Evolutionary conservation across 768 basidiomycete species (phyloP), one percentile per base, ranked within the genome.

Genomic region (Amanita brunnescens): DNA sequence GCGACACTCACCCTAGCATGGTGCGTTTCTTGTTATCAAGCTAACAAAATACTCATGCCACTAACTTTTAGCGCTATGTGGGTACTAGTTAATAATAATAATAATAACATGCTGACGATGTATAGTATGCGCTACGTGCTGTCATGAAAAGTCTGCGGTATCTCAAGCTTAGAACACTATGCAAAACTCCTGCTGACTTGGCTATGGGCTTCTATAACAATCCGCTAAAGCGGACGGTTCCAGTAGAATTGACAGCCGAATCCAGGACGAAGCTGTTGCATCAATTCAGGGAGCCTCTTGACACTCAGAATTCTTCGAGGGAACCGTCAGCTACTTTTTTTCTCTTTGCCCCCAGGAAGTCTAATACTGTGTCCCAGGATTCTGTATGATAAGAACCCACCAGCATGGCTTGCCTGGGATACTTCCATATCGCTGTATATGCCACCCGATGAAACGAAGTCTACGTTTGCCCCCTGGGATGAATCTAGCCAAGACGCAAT

Each of bases 91-190:
- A 16, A 29, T 8, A 23, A n/a, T 14, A 10, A n/a, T 14, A 10
- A 54, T 81, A 82, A 66, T 81, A 83, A 63, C 60, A 78, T 64
- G 7, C 34, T 45, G 20, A 32, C 4, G 8, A 24, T 53, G 45
- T 57, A 32, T 38, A 87, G 84, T 85, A 85, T 69, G 75, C 81
- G 2, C 81, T 83, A 62, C 76, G 86, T 54, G 86, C 84, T 1
- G 66, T 88, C 10, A 86, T 89, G 74, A 91, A 91, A 63, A 75
- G 79, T 24, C 70, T 85, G 6, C 80, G 86, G 49, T 81, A 82
- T 62, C 73, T 93, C 67, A 93, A 92, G 66, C 60, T 94, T n/a
- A 78, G 90, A 39, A 86, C 90, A 1, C 77, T 81, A 44, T 81
- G 80, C 54, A 66, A 62, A 1, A 70, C 71, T 10, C 72, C 79